Conservation (phyloP, 208 protist species). For the Angomonas ambiguus region DNA sequence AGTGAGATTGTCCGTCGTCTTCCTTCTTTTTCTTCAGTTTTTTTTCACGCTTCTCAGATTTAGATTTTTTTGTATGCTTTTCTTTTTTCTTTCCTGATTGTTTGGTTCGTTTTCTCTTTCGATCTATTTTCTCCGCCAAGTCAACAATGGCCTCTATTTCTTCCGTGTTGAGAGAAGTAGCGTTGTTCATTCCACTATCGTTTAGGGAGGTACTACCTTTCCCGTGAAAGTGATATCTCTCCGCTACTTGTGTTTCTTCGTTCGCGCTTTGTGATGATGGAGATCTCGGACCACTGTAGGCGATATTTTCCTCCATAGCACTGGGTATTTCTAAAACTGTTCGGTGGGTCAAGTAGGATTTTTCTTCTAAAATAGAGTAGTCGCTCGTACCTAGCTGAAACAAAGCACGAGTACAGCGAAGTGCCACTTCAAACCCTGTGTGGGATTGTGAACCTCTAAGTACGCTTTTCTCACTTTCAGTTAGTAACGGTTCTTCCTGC, state of each 20-base stretch:
- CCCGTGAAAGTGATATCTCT: background rate
- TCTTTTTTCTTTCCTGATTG: conserved; percentile 6
- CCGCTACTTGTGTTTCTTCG: background rate
- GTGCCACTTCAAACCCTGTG: conserved; percentile 75
- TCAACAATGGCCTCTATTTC: conserved; percentile 9
- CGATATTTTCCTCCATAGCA: no score
- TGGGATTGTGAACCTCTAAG: conserved; percentile 71
- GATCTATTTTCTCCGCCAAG: conserved; percentile 13
- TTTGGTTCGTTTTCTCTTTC: conserved; percentile 13
- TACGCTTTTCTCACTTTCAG: conserved; percentile 25
- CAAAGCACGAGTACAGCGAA: conserved; percentile 78
- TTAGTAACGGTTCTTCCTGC: conserved; percentile 17
- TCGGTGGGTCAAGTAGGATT: conserved; percentile 53
- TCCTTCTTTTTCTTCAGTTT: no score
- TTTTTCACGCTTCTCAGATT: background rate
- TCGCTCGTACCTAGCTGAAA: conserved; percentile 70
- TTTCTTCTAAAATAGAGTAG: conserved; percentile 80
- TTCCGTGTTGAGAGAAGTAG: background rate
- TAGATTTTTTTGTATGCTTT: background rate
- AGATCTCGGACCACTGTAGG: background rate
- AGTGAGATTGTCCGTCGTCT: no score
- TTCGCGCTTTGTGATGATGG: background rate
- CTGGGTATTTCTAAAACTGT: conserved; percentile 40
- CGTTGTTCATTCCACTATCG: background rate
- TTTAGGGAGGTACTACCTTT: background rate